Percentiles rank a stretch among this genome's conserved stretches.
phyloP scores from a whole-genome alignment of 1,139 yeast genomes.

The Saccharomyces uvarum region DNA sequence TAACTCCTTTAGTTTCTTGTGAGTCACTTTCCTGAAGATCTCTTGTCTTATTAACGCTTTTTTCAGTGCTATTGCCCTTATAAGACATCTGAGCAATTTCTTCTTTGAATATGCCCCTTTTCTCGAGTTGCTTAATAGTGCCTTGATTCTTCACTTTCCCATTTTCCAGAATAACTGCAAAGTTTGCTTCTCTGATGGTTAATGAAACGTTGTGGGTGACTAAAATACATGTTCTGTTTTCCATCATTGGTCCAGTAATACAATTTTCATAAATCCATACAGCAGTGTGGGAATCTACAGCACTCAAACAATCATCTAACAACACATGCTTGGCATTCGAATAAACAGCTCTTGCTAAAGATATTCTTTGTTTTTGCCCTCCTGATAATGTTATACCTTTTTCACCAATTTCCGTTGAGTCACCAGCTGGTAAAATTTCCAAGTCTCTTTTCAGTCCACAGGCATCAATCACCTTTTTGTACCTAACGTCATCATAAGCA shows the following conservation, averaged over 20 bases:
- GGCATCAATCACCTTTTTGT: constrained; percentile 65
- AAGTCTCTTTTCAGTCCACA: constrained; percentile 74
- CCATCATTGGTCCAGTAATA: constrained; percentile 72
- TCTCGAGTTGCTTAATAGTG: constrained; percentile 46
- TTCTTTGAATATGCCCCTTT: constrained; percentile 35
- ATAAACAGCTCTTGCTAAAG: constrained; percentile 82
- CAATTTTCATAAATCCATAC: constrained; percentile 78
- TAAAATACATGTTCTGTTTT: constrained; percentile 68
- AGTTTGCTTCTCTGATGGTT: constrained; percentile 68
- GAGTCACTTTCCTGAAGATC: background rate
- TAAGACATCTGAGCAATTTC: background rate
- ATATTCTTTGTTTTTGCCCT: constrained; percentile 89
- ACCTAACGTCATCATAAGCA: constrained; percentile 60
- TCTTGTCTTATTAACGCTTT: too few relatives aligned
- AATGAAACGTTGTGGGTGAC: constrained; percentile 86
- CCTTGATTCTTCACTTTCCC: constrained; percentile 72
- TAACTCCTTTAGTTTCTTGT: background rate
- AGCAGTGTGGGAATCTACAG: constrained; percentile 90
- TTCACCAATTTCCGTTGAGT: constrained; percentile 76
- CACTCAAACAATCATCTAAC: constrained; percentile 82
- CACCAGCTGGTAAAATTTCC: constrained; percentile 58
- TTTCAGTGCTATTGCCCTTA: background rate
- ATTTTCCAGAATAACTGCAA: constrained; percentile 67
- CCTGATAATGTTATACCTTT: constrained; percentile 89
- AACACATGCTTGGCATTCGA: constrained; percentile 68